phyloP scores from a whole-genome alignment of 2,329 filamentous ascomycete genomes.

The Mycosphaerella sp. region DNA sequence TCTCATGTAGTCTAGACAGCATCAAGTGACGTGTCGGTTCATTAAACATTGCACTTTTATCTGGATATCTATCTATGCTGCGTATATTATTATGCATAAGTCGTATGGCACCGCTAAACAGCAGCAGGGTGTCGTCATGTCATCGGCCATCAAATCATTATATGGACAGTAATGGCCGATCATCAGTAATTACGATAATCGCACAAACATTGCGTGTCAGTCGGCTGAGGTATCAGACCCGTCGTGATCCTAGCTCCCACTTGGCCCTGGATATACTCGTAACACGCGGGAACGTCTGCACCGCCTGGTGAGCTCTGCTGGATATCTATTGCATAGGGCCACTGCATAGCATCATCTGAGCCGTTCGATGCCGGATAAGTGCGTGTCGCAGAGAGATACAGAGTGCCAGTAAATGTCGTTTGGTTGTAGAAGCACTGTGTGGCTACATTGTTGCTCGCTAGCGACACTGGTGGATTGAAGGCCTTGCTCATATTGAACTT shows the following conservation, averaged over 20 bases:
- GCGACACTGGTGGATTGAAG: constrained; percentile 44
- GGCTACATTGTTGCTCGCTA: constrained; percentile 42
- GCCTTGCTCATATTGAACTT: constrained; percentile 48
- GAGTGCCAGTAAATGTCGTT: constrained; percentile 50
- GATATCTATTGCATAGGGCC: constrained; percentile 55
- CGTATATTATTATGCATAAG: no score
- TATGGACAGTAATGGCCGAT: not conserved
- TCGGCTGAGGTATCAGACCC: constrained; percentile 33
- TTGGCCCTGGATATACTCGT: constrained; percentile 36
- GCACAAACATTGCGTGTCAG: constrained; percentile 39
- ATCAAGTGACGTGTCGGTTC: no score
- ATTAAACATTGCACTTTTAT: no score
- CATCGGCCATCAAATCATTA: constrained; percentile 6
- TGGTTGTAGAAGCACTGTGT: constrained; percentile 54
- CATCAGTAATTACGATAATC: constrained; percentile 39
- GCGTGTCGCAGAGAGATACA: constrained; percentile 43
- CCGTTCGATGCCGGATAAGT: constrained; percentile 15
- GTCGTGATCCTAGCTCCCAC: constrained; percentile 34
- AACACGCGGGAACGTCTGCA: constrained; percentile 50
- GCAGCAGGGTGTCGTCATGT: not conserved
- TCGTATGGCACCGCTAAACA: no score
- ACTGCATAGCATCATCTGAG: constrained; percentile 30
- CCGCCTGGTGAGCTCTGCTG: constrained; percentile 45
- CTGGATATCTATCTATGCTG: no score
- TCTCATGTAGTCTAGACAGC: no score